A percentile compares a stretch with the other conserved stretches of the same genome.
Evolutionary conservation across 768 basidiomycete species (phyloP).

Genomic region (Kwoniella sp.): DNA sequence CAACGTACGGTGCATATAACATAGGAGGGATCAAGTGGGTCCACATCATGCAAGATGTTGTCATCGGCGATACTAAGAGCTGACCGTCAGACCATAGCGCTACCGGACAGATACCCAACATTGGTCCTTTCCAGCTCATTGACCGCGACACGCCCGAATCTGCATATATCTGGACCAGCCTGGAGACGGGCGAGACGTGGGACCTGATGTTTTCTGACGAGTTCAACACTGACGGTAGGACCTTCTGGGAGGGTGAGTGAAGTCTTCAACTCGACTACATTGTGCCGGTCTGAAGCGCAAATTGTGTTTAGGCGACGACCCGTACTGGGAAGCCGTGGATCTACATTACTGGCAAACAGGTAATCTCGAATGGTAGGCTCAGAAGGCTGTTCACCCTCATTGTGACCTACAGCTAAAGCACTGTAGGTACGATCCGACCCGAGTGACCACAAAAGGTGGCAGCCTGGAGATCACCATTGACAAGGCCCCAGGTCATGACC

Average conservation of each 20-base stretch:
- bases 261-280: no score
- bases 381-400: background rate
- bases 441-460: constrained; percentile 50
- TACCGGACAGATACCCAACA: constrained; percentile 76
- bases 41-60: background rate
- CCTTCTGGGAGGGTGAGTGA: constrained; percentile 36
- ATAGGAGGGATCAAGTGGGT: constrained; percentile 74
- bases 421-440: constrained; percentile 52
- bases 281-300: no score
- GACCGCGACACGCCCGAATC: constrained; percentile 68
- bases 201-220: constrained; percentile 85
- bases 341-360: constrained; percentile 52
- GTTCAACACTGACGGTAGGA: constrained; percentile 63
- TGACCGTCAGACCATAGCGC: constrained; percentile 35
- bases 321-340: constrained; percentile 55
- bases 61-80: background rate
- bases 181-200: constrained; percentile 69
- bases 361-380: constrained; percentile 47
- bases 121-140: constrained; percentile 65
- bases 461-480: constrained; percentile 46
- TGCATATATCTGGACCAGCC: constrained; percentile 62
- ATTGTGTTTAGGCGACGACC: constrained; percentile 51
- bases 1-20: constrained; percentile 61
- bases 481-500: constrained; percentile 26
- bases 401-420: constrained; percentile 15